Evolutionary conservation across 2,329 filamentous ascomycete genomes (phyloP), one percentile per base, ranked within the genome.

Genomic region (Paraconiothyrium brasiliense): DNA sequence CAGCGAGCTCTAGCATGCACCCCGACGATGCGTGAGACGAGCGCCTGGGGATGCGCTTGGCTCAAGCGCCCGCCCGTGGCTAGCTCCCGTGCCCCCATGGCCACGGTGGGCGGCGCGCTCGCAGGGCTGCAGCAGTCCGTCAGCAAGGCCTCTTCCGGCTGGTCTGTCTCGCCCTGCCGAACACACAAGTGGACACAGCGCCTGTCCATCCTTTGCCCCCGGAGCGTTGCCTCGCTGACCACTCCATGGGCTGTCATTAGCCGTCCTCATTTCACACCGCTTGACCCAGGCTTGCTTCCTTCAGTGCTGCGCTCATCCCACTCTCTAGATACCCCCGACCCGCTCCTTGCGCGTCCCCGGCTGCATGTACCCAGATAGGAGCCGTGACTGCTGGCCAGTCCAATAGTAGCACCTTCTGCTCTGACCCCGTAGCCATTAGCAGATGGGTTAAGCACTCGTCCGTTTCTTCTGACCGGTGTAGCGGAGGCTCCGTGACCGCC

Each of bases 11-110:
- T 62, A 58, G 57, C 61, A 64, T 62, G 64, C 66, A 66, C 67
- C 66, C 68, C 65, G 60, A 58, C 63, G 27, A 65, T 65, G 63
- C 67, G 67, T 61, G 70, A 63, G 63, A 63, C 67, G 66, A 68
- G 57, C 60, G 58, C 60, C 61, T 59, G 64, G 67, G 67, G 37
- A 43, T 22, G 54, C 56, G 34, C 37, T 32, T 39, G 39, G 41
- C 43, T 44, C 54, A 49, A 20, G 47, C 24, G 47, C 35, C 49
- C 37, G 37, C 49, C 49, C 49, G 49, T 52, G 49, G 46, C 27
- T 59, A 58, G 61, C 54, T 63, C 61, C 57, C 57, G 61, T 58
- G 58, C 47, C 35, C 52, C 54, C 37, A 27, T 35, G 10, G 10
- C 7, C 24, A 6, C 27, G 4, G 11, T 34, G 16, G 32, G 30